These are phyloP conservation scores for Vaccinium darrowii DNA, from an alignment of 148 eudicot species.

Conservation along the genomic window DNA sequence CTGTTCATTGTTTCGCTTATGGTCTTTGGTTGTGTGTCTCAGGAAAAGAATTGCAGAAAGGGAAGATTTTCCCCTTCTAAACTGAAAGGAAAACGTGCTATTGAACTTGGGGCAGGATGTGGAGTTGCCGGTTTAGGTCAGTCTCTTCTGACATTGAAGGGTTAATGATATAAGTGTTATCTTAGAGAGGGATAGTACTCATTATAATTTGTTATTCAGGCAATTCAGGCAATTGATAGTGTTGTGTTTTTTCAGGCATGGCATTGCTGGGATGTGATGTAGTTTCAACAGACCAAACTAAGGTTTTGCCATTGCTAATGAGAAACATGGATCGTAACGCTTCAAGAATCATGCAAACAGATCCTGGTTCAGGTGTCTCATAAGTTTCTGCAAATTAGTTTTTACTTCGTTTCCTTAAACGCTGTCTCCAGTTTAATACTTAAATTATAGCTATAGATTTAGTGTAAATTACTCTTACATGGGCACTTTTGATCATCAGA, in stretches of 20 bases:
- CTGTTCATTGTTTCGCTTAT: not conserved
- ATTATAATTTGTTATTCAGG: not conserved
- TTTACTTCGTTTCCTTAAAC: not conserved
- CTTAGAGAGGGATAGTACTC: not conserved
- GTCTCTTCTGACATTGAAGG: conserved; percentile 19
- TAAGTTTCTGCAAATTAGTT: not conserved
- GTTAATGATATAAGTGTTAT: not conserved
- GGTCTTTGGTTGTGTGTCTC: conserved; percentile 12
- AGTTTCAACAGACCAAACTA: conserved; percentile 80
- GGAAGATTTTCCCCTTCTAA: conserved; percentile 86
- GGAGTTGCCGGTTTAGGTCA: conserved; percentile 98
- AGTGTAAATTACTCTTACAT: not conserved
- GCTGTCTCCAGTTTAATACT: not conserved
- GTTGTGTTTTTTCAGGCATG: conserved; percentile 54
- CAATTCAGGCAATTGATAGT: not conserved
- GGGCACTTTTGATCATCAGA: not conserved
- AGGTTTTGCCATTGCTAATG: conserved; percentile 83
- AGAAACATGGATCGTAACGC: conserved; percentile 82
- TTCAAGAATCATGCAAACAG: conserved; percentile 68
- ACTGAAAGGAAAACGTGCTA: conserved; percentile 81
- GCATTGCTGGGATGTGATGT: conserved; percentile 91
- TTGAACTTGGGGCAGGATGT: conserved; percentile 99
- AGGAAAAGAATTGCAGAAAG: conserved; percentile 90
- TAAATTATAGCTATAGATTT: not conserved
- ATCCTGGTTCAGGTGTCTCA: conserved; percentile 48